These are phyloP conservation scores for Persicaria tinctoria DNA, from an alignment of 148 eudicot genomes.

Conservation along the genomic window DNA sequence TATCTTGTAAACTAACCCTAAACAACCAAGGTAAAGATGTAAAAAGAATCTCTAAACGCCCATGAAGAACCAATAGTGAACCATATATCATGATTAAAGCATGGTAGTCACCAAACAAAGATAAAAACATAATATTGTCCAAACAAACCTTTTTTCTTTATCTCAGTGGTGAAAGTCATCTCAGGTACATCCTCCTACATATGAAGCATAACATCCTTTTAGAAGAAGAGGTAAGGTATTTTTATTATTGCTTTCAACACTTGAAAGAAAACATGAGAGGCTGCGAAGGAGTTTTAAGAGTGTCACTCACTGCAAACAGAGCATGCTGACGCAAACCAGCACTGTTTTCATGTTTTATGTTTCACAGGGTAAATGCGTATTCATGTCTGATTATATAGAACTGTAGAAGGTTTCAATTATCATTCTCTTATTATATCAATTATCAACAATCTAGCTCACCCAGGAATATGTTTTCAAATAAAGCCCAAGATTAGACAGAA, in stretches of 20 bases:
- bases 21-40: not conserved
- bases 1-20: not conserved
- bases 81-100: not conserved
- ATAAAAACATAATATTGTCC: not conserved
- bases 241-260: not conserved
- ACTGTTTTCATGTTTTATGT: not conserved
- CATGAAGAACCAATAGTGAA: not conserved
- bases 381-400: not conserved
- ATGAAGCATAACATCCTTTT: constrained; percentile 7
- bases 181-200: constrained; percentile 53
- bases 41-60: not conserved
- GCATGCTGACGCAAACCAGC: not conserved
- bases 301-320: not conserved
- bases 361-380: not conserved
- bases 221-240: not conserved
- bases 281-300: not conserved
- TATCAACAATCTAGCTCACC: not conserved
- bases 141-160: constrained; percentile 49
- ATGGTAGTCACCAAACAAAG: not conserved
- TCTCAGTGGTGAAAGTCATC: constrained; percentile 18
- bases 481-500: not conserved
- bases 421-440: not conserved
- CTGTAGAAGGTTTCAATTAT: not conserved
- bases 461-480: not conserved
- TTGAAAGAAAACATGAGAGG: not conserved